These are phyloP conservation scores for Candida nemodendra DNA, from an alignment of 805 yeast genomes.

Conservation along the genomic window DNA sequence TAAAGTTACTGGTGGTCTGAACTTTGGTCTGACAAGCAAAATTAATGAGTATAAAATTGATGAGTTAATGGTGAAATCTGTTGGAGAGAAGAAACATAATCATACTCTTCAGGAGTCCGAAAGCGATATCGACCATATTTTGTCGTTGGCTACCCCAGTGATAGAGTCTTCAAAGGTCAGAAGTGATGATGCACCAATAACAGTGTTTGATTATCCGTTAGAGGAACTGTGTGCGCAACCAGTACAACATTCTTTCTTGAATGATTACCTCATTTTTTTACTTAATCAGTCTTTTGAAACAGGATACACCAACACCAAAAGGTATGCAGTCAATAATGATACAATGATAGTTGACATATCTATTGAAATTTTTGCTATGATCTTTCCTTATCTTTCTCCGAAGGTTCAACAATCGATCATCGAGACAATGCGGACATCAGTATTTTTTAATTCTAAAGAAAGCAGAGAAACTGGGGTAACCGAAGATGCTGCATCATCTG, in stretches of 20 bases:
- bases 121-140: constrained; percentile 28
- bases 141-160: constrained; percentile 24
- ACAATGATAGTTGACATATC: constrained; percentile 71
- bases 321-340: constrained; percentile 41
- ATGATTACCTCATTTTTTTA: constrained; percentile 40
- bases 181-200: constrained; percentile 25
- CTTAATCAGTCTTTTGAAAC: constrained; percentile 23
- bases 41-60: constrained; percentile 32
- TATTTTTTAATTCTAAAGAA: constrained; percentile 40
- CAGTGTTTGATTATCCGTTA: constrained; percentile 37
- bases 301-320: constrained; percentile 36
- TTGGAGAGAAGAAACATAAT: constrained; percentile 10
- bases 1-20: constrained; percentile 37
- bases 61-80: constrained; percentile 31
- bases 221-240: constrained; percentile 34
- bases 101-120: constrained; percentile 2
- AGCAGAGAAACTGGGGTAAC: constrained; percentile 13
- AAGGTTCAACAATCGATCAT: constrained; percentile 87
- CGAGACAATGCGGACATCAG: constrained; percentile 66
- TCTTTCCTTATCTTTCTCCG: constrained; percentile 68
- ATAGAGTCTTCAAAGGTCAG: constrained; percentile 33
- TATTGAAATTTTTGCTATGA: constrained; percentile 67
- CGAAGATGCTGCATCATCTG: constrained; percentile 6
- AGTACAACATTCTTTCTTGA: constrained; percentile 38
- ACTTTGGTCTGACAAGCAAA: constrained; percentile 44